A percentile compares a stretch with the other conserved stretches of the same genome.
Evolutionary conservation across 2,329 filamentous ascomycete species (phyloP).

Genomic region (Aspergillus neotritici): DNA sequence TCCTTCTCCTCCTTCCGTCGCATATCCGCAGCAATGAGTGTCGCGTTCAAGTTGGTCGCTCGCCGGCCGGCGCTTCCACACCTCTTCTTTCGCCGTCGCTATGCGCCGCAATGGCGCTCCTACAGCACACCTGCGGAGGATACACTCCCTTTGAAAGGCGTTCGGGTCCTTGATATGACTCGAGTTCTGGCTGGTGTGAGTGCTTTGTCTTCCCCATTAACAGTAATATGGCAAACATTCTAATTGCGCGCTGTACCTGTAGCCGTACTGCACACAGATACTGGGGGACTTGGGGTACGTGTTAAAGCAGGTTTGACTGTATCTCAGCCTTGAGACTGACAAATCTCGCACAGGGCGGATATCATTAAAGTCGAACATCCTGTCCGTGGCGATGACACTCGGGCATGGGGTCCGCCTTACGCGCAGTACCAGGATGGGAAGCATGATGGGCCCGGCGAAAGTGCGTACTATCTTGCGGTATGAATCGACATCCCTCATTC

Average conservation of each 20-base stretch:
- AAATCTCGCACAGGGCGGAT: constrained; percentile 61
- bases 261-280: constrained; percentile 98
- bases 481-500: constrained; percentile 16
- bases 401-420: constrained; percentile 95
- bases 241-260: constrained; percentile 11
- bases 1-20: constrained; percentile 3
- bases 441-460: constrained; percentile 69
- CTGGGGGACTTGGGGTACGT: constrained; percentile 88
- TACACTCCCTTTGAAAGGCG: constrained; percentile 69
- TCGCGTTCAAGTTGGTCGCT: constrained; percentile 20
- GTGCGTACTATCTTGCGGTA: constrained; percentile 89
- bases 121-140: constrained; percentile 38
- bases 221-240: constrained; percentile 2
- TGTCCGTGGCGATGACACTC: constrained; percentile 81
- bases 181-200: constrained; percentile 87
- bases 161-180: constrained; percentile 92
- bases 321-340: background rate
- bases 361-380: constrained; percentile 98
- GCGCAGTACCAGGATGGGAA: constrained; percentile 63
- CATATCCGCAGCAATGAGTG: constrained; percentile 18
- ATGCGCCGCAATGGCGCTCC: constrained; percentile 23
- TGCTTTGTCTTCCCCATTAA: constrained; percentile 14
- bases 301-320: background rate
- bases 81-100: constrained; percentile 14
- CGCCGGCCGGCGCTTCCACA: constrained; percentile 17